These are phyloP conservation scores for Mortierella sp. DNA, from an alignment of 371 early-diverging fungal species.

Conservation along the genomic window DNA sequence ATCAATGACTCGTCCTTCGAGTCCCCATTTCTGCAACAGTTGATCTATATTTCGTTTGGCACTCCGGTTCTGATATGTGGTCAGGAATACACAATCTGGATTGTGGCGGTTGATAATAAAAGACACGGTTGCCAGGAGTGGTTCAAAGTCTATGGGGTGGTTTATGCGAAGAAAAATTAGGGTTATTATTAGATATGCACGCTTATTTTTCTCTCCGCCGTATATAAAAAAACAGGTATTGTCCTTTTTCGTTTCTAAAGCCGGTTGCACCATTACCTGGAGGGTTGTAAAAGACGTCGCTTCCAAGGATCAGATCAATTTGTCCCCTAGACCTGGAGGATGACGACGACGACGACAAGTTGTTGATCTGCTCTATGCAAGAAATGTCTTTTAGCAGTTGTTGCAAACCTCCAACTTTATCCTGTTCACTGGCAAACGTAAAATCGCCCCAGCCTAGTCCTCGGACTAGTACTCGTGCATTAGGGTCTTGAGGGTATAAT, in stretches of 20 bases:
- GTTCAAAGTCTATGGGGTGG: slow-evolving; percentile 64
- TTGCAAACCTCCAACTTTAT: slow-evolving; percentile 37
- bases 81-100: slow-evolving; percentile 61
- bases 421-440: slow-evolving; percentile 41
- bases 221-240: neutral
- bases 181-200: neutral
- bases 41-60: slow-evolving; percentile 68
- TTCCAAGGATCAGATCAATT: slow-evolving; percentile 67
- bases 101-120: slow-evolving; percentile 65
- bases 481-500: slow-evolving; percentile 1
- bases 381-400: slow-evolving; percentile 50
- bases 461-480: slow-evolving; percentile 25
- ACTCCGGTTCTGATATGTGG: slow-evolving; percentile 70
- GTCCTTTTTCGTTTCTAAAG: neutral
- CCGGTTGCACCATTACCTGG: slow-evolving; percentile 47
- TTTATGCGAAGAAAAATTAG: neutral
- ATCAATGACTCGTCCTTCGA: slow-evolving; percentile 59
- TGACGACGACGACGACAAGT: neutral
- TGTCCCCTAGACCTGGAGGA: slow-evolving; percentile 3
- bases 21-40: slow-evolving; percentile 65
- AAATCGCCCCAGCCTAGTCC: slow-evolving; percentile 64
- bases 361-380: slow-evolving; percentile 11
- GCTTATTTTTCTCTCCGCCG: neutral
- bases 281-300: slow-evolving; percentile 73
- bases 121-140: slow-evolving; percentile 61